Evolutionary conservation across 2,329 filamentous ascomycete genomes (phyloP).

Genomic region (Aspergillus persii): DNA sequence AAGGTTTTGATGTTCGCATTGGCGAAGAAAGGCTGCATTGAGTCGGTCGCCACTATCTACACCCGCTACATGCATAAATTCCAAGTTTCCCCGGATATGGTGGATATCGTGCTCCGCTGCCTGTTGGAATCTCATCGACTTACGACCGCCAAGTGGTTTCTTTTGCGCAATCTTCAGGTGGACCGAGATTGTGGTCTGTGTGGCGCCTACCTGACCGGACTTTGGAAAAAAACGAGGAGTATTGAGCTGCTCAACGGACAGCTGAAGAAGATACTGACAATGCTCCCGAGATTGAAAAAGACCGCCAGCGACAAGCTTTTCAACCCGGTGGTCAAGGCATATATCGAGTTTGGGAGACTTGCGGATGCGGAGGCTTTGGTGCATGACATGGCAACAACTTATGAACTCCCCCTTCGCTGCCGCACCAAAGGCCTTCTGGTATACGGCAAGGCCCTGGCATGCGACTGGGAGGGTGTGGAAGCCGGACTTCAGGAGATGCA

Average conservation of each 20-base stretch:
- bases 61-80: conserved; percentile 27
- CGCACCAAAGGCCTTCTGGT: conserved; percentile 39
- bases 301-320: conserved; percentile 38
- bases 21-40: conserved; percentile 35
- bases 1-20: conserved; percentile 35
- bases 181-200: conserved; percentile 36
- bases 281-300: conserved; percentile 30
- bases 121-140: conserved; percentile 39
- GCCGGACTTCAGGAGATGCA: conserved; percentile 40
- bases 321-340: conserved; percentile 41
- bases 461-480: conserved; percentile 42
- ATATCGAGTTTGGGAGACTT: conserved; percentile 36
- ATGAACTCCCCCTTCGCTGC: conserved; percentile 29
- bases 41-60: conserved; percentile 37
- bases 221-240: conserved; percentile 42
- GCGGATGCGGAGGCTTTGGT: conserved; percentile 37
- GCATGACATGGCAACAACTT: conserved; percentile 32
- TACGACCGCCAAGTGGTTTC: conserved; percentile 35
- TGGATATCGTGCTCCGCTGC: conserved; percentile 36
- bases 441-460: conserved; percentile 35
- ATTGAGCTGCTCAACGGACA: conserved; percentile 36
- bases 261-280: conserved; percentile 29
- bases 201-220: conserved; percentile 35
- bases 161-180: conserved; percentile 31
- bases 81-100: conserved; percentile 28